phyloP scores from a whole-genome alignment of 2,329 filamentous ascomycete genomes.

The Fusarium nanum region DNA sequence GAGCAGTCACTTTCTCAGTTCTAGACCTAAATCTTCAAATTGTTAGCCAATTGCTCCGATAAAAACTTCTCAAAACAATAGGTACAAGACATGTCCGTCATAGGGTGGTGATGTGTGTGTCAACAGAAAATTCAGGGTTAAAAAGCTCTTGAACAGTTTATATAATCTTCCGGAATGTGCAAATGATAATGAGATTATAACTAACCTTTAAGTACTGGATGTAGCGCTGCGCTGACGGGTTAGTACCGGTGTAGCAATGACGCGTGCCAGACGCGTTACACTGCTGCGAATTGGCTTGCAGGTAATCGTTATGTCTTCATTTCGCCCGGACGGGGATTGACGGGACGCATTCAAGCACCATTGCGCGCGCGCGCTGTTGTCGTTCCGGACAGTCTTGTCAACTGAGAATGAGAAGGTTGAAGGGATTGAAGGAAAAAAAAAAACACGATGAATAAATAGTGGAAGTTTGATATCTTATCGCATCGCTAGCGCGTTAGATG shows the following conservation, averaged over 20 bases:
- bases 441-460: neutral
- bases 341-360: neutral
- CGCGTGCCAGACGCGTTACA: neutral
- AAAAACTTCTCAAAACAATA: constrained; percentile 37
- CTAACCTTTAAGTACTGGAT: constrained; percentile 57
- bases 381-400: neutral
- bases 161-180: constrained; percentile 64
- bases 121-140: constrained; percentile 74
- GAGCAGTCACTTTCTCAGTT: too few species aligned
- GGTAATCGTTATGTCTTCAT: too few species aligned
- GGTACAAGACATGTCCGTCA: constrained; percentile 58
- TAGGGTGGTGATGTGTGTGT: constrained; percentile 67
- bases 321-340: neutral
- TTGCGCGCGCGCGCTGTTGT: neutral
- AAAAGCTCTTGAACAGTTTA: constrained; percentile 71
- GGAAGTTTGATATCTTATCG: neutral
- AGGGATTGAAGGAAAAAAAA: neutral
- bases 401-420: neutral
- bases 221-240: neutral
- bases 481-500: neutral
- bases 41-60: constrained; percentile 56
- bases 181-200: constrained; percentile 31
- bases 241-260: neutral
- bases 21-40: constrained; percentile 4
- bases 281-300: neutral